Conservation (phyloP, 495 filamentous ascomycete genomes). For the Saxophila tyrrhenica region DNA sequence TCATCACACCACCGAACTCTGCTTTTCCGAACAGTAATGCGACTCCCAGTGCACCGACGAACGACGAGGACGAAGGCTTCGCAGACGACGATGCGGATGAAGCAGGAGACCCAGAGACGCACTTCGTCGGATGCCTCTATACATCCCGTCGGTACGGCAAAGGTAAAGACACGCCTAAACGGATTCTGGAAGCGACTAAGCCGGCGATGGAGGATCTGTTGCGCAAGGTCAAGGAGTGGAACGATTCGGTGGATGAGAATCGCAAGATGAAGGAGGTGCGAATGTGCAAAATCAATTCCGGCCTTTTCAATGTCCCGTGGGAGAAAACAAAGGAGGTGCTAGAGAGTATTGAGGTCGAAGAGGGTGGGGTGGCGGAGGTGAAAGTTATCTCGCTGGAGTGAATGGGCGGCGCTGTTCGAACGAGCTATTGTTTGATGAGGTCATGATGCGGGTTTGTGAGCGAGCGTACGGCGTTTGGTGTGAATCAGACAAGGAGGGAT, state of each 20-base stretch:
- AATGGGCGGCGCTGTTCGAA: background rate
- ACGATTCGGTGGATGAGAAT: conserved; percentile 1
- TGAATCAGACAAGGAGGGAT: too few relatives aligned
- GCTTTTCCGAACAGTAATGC: background rate
- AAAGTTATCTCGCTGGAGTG: conserved; percentile 7
- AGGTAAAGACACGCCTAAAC: conserved; percentile 20
- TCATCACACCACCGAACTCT: conserved; percentile 27
- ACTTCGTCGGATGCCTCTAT: conserved; percentile 32
- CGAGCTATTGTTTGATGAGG: background rate
- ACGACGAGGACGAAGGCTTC: background rate
- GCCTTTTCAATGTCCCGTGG: conserved; percentile 30
- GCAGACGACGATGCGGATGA: background rate
- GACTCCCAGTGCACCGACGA: background rate
- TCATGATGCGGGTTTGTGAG: background rate
- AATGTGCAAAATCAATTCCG: conserved; percentile 33
- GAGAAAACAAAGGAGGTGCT: conserved; percentile 23
- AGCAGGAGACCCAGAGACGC: conserved; percentile 3
- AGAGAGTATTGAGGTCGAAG: conserved; percentile 24
- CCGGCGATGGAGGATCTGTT: conserved; percentile 28
- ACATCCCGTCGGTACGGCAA: conserved; percentile 25
- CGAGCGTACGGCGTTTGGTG: background rate
- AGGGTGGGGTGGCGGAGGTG: conserved; percentile 10
- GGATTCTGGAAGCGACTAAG: conserved; percentile 26
- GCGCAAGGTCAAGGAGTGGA: conserved; percentile 14
- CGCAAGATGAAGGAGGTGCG: conserved; percentile 19